Conservation (phyloP, 345 rosid genomes). For the Leavenworthia alabamica region DNA sequence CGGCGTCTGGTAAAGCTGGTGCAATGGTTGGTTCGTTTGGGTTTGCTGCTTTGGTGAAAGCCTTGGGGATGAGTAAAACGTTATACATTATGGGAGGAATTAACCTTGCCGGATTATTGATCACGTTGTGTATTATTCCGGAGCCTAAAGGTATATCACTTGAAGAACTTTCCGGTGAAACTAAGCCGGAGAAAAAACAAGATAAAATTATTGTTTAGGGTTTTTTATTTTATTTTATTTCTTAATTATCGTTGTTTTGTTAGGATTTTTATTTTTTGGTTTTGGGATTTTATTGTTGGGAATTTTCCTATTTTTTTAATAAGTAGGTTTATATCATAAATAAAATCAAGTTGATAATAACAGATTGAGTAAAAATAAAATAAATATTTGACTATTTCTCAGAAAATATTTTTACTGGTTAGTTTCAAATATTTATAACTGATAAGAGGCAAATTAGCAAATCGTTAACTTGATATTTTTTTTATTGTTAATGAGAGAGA, state of each 20-base stretch:
- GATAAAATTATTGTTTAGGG: neutral
- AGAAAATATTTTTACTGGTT: too few species aligned
- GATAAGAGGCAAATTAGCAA: too few species aligned
- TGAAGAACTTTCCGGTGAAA: conserved; percentile 56
- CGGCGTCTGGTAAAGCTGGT: conserved; percentile 60
- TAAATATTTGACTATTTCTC: too few species aligned
- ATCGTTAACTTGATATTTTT: too few species aligned
- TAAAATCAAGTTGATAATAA: too few species aligned
- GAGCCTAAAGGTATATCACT: conserved; percentile 54
- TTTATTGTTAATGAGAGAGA: too few species aligned
- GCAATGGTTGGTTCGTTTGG: conserved; percentile 75
- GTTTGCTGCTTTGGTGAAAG: conserved; percentile 46
- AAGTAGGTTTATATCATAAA: neutral
- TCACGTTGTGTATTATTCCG: conserved; percentile 34
- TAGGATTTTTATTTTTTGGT: neutral
- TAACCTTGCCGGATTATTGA: conserved; percentile 36
- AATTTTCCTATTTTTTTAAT: neutral
- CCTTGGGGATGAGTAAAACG: conserved; percentile 39
- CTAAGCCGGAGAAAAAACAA: conserved; percentile 13
- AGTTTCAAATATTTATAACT: too few species aligned
- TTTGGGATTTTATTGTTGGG: neutral
- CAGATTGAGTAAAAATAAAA: too few species aligned
- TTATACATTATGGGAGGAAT: conserved; percentile 38
- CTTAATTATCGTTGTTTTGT: neutral
- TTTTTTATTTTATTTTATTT: neutral